phyloP scores from a whole-genome alignment of 1,139 yeast species.

The Taphrina wiesneri region DNA sequence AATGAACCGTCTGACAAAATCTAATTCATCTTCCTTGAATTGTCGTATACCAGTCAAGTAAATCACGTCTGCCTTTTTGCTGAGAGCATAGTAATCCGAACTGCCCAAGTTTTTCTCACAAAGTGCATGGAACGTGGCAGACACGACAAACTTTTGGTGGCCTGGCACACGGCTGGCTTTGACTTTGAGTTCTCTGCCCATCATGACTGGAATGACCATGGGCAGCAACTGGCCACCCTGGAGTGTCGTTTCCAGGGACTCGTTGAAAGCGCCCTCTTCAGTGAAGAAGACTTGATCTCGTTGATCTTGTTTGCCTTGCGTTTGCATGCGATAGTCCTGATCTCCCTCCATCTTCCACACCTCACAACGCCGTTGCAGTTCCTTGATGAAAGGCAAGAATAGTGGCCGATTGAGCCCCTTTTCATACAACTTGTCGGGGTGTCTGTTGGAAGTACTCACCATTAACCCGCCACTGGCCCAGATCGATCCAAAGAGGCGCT shows the following conservation, averaged over 20 bases:
- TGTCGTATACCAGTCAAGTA: slow-evolving; percentile 89
- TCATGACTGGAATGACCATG: slow-evolving; percentile 48
- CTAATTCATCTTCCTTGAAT: slow-evolving; percentile 73
- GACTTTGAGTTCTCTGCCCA: slow-evolving; percentile 74
- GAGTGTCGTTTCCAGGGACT: slow-evolving; percentile 68
- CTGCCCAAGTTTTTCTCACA: slow-evolving; percentile 89
- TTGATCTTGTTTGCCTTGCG: slow-evolving; percentile 74
- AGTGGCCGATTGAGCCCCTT: slow-evolving; percentile 91
- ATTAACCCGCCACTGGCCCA: slow-evolving; percentile 76
- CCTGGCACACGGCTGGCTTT: slow-evolving; percentile 71
- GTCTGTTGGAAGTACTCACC: slow-evolving; percentile 94
- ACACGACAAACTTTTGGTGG: slow-evolving; percentile 79
- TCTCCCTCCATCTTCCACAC: slow-evolving; percentile 85
- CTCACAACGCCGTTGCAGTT: slow-evolving; percentile 68
- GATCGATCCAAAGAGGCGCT: slow-evolving; percentile 67
- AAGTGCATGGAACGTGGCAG: slow-evolving; percentile 65
- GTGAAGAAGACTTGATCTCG: slow-evolving; percentile 76
- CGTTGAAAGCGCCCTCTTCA: slow-evolving; percentile 64
- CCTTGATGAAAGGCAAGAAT: slow-evolving; percentile 85
- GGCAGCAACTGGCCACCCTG: slow-evolving; percentile 60
- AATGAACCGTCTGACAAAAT: slow-evolving; percentile 82
- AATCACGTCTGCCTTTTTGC: slow-evolving; percentile 70
- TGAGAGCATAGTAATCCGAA: slow-evolving; percentile 86
- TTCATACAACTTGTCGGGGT: slow-evolving; percentile 87
- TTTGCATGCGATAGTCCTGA: slow-evolving; percentile 69